Evolutionary conservation across 148 eudicot genomes (phyloP), one percentile per base, ranked within the genome.

Genomic region (Chenopodium quinoa): DNA sequence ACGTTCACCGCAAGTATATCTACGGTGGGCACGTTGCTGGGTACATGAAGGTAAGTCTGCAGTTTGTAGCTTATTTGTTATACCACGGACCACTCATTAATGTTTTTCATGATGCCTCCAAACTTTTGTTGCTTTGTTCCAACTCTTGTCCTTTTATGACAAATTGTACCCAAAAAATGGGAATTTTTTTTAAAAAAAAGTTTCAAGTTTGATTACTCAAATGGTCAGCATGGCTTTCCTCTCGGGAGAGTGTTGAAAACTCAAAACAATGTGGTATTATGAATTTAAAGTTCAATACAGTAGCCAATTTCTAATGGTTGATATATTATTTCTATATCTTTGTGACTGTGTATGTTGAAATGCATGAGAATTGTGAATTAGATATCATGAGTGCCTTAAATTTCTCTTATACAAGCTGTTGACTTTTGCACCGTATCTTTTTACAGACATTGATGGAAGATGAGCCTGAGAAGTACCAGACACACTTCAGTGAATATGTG

Each of bases 11-110:
- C 75, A 91, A 91, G 60, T 93, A 93, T 78, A 86, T 91, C 56
- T 93, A 87, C 64, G 94, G 92, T n/a, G 92, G 94, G 6, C 94
- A 93, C 46, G 91, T 93, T 85, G 88, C 90, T 86, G 89, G 88
- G 8, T 93, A 93, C 85, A 91, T 89, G 94, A 85, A 80, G 75
- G 92, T 90, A 44, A 52, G 84, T 32, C 34, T 14, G 48, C 71
- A 37, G n/a, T 20, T 63, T 80, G 56, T 73, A 17, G 56, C 58
- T n/a, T 73, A 14, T 47, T 13, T 48, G 17, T 10, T 46, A 4
- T 71, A 34, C 10, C 9, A 69, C 7, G 7, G 44, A 37, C 46
- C 73, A 25, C 37, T 67, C 40, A 25, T 13, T 31, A 29, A 56
- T 56, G 62, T 56, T 17, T 17, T 56, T 3, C 27, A 20, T 22